Evolutionary conservation across 2,329 filamentous ascomycete genomes (phyloP).

Genomic region (Penicillium vulpinum): DNA sequence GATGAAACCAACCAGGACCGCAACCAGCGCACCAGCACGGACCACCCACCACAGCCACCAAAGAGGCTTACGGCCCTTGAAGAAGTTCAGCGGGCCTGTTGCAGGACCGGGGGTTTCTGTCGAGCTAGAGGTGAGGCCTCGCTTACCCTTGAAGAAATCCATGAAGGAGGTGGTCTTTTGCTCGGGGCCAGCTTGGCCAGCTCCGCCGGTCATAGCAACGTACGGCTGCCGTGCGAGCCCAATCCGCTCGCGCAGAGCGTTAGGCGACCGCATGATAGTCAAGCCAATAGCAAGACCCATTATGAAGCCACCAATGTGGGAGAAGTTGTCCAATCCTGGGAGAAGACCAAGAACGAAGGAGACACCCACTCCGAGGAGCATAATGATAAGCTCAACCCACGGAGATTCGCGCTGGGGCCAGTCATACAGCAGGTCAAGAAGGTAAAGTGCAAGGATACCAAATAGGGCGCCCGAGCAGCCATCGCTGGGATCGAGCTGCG

Average conservation of each 20-base stretch:
- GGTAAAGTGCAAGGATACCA: conserved; percentile 81
- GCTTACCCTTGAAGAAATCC: conserved; percentile 49
- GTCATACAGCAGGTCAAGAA: conserved; percentile 89
- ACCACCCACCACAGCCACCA: conserved; percentile 99
- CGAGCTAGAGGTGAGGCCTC: conserved; percentile 51
- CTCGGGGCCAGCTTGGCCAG: conserved; percentile 30
- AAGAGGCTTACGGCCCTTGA: conserved; percentile 84
- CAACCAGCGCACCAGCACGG: conserved; percentile 72
- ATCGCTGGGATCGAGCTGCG: conserved; percentile 75
- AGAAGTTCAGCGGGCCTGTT: conserved; percentile 62
- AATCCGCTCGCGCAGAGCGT: conserved; percentile 71
- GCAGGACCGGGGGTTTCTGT: conserved; percentile 3
- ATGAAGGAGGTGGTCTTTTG: conserved; percentile 55
- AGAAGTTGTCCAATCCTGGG: conserved; percentile 94
- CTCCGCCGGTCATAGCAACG: conserved; percentile 61
- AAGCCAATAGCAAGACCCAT: conserved; percentile 88
- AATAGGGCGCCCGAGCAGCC: conserved; percentile 91
- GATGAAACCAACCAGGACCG: conserved; percentile 82
- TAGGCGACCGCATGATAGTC: conserved; percentile 84
- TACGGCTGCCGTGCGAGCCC: conserved; percentile 70
- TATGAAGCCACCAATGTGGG: conserved; percentile 92
- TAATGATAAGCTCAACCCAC: conserved; percentile 80
- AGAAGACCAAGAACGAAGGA: conserved; percentile 90
- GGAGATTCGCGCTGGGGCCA: conserved; percentile 80
- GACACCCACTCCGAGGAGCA: conserved; percentile 80